These are phyloP conservation scores for Epichloe bromicola DNA, from an alignment of 2,329 filamentous ascomycete species.

Conservation along the genomic window DNA sequence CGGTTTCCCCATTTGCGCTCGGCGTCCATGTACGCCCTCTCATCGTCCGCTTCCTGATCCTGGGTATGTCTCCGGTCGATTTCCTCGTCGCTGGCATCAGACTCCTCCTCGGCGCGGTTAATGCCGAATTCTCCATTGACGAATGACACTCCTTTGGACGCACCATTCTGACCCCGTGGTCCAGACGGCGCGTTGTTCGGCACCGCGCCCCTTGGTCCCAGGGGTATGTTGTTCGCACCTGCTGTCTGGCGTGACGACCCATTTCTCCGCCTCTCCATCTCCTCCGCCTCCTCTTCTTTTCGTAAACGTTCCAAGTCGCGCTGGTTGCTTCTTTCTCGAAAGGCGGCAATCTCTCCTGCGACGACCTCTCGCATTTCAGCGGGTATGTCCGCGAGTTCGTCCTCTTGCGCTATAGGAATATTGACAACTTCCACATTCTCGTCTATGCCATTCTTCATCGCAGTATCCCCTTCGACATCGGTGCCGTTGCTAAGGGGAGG, in stretches of 20 bases:
- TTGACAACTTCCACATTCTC: constrained; percentile 75
- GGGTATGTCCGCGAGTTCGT: constrained; percentile 90
- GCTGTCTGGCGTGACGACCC: constrained; percentile 47
- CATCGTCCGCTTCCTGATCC: constrained; percentile 61
- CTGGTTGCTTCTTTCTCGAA: constrained; percentile 80
- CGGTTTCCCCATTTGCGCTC: constrained; percentile 86
- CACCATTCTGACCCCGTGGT: constrained; percentile 52
- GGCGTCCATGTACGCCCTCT: constrained; percentile 72
- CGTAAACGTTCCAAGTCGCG: constrained; percentile 79
- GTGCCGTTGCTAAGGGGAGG: constrained; percentile 35
- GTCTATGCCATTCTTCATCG: constrained; percentile 54
- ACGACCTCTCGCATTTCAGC: constrained; percentile 94
- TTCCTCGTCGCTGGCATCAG: constrained; percentile 77
- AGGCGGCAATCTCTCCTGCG: constrained; percentile 84
- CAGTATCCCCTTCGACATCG: constrained; percentile 53
- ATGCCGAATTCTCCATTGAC: constrained; percentile 61
- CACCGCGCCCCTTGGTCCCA: constrained; percentile 31
- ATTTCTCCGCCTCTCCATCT: constrained; percentile 65
- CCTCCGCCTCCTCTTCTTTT: constrained; percentile 85
- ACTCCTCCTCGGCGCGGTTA: constrained; percentile 70
- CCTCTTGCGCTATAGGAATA: constrained; percentile 75
- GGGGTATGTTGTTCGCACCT: constrained; percentile 43
- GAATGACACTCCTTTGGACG: constrained; percentile 49
- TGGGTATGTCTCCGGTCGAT: constrained; percentile 58
- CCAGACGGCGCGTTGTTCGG: constrained; percentile 66